Percentiles rank a stretch among this genome's conserved stretches.
These are phyloP conservation scores for Toxicodendron radicans DNA, from an alignment of 345 rosid species.

Conservation along the genomic window DNA sequence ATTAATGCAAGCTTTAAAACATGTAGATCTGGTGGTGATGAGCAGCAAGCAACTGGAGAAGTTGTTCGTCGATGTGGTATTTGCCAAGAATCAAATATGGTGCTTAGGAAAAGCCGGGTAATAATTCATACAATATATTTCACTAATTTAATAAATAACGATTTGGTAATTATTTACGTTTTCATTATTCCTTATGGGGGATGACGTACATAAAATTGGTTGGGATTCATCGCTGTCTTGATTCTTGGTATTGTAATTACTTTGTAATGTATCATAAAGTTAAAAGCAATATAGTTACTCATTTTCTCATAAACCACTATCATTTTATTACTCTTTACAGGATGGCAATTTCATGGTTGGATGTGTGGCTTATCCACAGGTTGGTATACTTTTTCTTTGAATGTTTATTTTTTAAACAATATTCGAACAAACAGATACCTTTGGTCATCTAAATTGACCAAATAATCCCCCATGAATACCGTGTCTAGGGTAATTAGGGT, in stretches of 20 bases:
- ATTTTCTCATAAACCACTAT: constrained; percentile 11
- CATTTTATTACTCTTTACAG: constrained; percentile 38
- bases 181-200: neutral
- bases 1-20: constrained; percentile 19
- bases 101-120: constrained; percentile 83
- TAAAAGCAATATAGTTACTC: constrained; percentile 17
- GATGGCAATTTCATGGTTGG: constrained; percentile 97
- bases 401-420: neutral
- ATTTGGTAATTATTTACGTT: no score
- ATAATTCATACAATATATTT: constrained; percentile 6
- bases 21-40: constrained; percentile 59
- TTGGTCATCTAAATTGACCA: no score
- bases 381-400: constrained; percentile 28
- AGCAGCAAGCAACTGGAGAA: constrained; percentile 56
- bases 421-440: no score
- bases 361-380: constrained; percentile 87
- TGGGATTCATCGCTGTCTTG: neutral
- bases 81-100: constrained; percentile 86
- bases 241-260: neutral
- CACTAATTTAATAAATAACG: neutral
- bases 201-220: neutral
- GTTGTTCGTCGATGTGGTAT: constrained; percentile 70
- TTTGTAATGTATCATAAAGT: neutral
- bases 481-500: no score
- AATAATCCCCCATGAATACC: no score